Base-by-base conservation (phyloP, 2,329 filamentous ascomycete species). In the Xylariaceae sp. region DNA sequence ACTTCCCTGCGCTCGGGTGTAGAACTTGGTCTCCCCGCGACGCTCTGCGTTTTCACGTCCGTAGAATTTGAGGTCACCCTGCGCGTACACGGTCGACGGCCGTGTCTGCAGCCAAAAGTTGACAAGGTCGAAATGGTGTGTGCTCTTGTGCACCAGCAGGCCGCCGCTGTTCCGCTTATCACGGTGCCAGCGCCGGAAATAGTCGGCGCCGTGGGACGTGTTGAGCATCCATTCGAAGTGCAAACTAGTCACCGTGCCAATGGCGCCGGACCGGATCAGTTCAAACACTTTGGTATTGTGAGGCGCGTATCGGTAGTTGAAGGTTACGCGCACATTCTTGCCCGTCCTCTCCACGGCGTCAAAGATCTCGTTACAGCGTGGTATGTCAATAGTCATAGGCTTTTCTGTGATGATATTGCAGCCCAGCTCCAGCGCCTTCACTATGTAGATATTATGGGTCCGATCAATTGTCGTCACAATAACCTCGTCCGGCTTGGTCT, bases 221-320 rank as follows among this genome's bases (percentile, higher is more conserved):
- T 86, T 81, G 40, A 86, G 77, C 71, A 84, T 76, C 83, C 83
- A 86, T 67, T 86, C 82, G 50, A 86, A 84, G 63, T 85, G 82
- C 18, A 85, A 78, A 6, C 77, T 80, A 2, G 78, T 79, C 2
- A 85, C 79, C 8, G 70, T 72, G 1, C 83, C 83, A 52, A 86
- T 83, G 1, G 78, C 79, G 0, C 81, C 81, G 0, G 78, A 75
- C 2, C 70, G 74, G 3, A 86, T 59, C 1, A 86, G 59, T 64
- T 83, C 77, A 55, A 75, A 79, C 2, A 86, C 74, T 55, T 80
- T 82, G 11, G 82, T 86, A 67, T 86, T 84, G 69, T 85, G 83
- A n/a, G 83, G 83, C 32, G 82, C 82, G 62, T 85, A 86, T 18
- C 83, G 79, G 69, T 86, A 86, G 70, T 86, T 86, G 74, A 86